phyloP scores from a whole-genome alignment of 345 rosid genomes.

The Eucalyptus urophylla region DNA sequence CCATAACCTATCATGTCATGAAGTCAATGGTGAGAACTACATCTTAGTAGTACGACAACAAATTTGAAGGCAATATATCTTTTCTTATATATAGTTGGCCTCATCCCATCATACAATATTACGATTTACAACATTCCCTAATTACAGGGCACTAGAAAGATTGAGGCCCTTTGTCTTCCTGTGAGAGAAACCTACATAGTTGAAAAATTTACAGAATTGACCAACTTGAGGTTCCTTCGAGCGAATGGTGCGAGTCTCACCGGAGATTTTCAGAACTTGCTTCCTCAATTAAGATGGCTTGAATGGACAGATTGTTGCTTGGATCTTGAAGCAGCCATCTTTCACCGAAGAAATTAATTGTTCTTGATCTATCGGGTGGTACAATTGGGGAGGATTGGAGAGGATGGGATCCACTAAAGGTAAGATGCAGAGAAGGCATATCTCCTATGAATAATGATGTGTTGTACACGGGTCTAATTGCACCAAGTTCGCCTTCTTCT shows the following conservation, averaged over 20 bases:
- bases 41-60: neutral
- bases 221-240: neutral
- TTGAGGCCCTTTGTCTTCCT: neutral
- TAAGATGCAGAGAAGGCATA: rapidly evolving
- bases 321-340: neutral
- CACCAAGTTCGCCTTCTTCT: neutral
- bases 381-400: rapidly evolving
- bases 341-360: rapidly evolving
- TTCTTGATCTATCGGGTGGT: rapidly evolving
- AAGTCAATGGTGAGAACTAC: neutral
- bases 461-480: rapidly evolving
- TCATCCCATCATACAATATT: neutral
- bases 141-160: neutral
- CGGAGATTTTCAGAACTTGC: neutral
- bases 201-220: rapidly evolving
- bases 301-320: rapidly evolving
- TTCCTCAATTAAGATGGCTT: neutral
- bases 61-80: neutral
- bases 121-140: rapidly evolving
- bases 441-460: rapidly evolving
- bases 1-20: neutral
- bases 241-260: rapidly evolving
- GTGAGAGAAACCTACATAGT: neutral
- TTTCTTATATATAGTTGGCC: neutral
- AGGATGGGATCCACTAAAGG: neutral